A percentile compares a stretch with the other conserved stretches of the same genome.
These are phyloP conservation scores for Cardamine occulta DNA, from an alignment of 345 rosid genomes.

Conservation along the genomic window DNA sequence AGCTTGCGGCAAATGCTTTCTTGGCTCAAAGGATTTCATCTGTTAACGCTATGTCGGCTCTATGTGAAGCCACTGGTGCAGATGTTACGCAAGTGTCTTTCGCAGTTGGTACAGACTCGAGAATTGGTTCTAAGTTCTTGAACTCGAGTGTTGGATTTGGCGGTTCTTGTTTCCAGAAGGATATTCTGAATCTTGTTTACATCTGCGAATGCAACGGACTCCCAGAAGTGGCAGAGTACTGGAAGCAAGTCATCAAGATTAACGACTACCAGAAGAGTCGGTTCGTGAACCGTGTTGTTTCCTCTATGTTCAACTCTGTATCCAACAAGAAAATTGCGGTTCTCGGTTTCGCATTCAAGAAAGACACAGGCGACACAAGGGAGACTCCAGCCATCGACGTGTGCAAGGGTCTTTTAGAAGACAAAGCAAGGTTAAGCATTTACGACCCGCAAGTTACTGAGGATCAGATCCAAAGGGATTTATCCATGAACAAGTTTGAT, in stretches of 20 bases:
- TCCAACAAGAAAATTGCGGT: slow-evolving; percentile 74
- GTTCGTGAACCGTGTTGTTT: slow-evolving; percentile 71
- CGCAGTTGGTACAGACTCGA: slow-evolving; percentile 73
- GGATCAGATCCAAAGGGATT: slow-evolving; percentile 75
- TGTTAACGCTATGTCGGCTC: slow-evolving; percentile 84
- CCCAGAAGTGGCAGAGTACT: slow-evolving; percentile 71
- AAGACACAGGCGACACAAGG: slow-evolving; percentile 85
- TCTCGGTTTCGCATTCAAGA: slow-evolving; percentile 88
- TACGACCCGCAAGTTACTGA: slow-evolving; percentile 79
- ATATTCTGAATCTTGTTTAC: slow-evolving; percentile 72
- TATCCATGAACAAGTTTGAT: slow-evolving; percentile 69
- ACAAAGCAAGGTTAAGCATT: slow-evolving; percentile 69
- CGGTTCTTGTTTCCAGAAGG: slow-evolving; percentile 88
- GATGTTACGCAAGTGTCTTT: slow-evolving; percentile 70
- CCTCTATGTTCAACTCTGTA: slow-evolving; percentile 87
- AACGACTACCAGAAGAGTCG: slow-evolving; percentile 79
- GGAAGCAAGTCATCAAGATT: slow-evolving; percentile 84
- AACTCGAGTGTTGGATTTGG: slow-evolving; percentile 90
- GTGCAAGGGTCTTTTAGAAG: slow-evolving; percentile 76
- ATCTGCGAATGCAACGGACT: slow-evolving; percentile 86
- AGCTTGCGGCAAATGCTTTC: slow-evolving; percentile 86
- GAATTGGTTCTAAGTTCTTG: slow-evolving; percentile 80
- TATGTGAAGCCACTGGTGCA: slow-evolving; percentile 87
- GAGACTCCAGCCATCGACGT: slow-evolving; percentile 87
- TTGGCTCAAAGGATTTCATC: slow-evolving; percentile 89